These are phyloP conservation scores for Furcasterigmium sp. DNA, from an alignment of 2,329 filamentous ascomycete species.

Conservation along the genomic window DNA sequence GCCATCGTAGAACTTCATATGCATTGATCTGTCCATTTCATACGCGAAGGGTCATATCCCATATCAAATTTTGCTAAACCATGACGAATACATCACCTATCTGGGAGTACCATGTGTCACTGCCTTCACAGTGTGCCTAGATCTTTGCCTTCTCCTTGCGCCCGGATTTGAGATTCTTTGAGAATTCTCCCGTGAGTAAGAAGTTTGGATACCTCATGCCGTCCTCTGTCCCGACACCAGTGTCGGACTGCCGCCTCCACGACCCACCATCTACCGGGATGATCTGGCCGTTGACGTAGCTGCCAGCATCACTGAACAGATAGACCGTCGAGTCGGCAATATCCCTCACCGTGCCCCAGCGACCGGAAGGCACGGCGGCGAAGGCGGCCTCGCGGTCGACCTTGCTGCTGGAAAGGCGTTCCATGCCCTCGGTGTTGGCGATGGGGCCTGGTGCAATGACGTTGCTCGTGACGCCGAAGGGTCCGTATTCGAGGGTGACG, in stretches of 20 bases:
- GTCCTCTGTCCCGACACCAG: conserved; percentile 40
- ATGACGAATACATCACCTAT: no score
- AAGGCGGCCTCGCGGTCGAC: conserved; percentile 24
- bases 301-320: conserved; percentile 79
- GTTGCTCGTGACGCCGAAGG: conserved; percentile 80
- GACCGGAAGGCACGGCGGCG: conserved; percentile 62
- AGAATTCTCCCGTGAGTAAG: conserved; percentile 26
- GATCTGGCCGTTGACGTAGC: conserved; percentile 78
- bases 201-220: conserved; percentile 50
- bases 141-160: conserved; percentile 33
- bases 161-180: conserved; percentile 24
- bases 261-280: conserved; percentile 67
- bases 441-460: conserved; percentile 87
- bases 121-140: conserved; percentile 12
- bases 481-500: conserved; percentile 84
- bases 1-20: no score
- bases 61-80: no score
- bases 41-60: no score
- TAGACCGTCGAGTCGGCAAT: conserved; percentile 91
- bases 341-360: conserved; percentile 76
- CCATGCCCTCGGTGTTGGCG: conserved; percentile 75
- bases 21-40: no score
- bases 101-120: no score
- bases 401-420: conserved; percentile 46
- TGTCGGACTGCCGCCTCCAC: conserved; percentile 46